phyloP scores from a whole-genome alignment of 164 flowering plant genomes.

The Saururus chinensis region DNA sequence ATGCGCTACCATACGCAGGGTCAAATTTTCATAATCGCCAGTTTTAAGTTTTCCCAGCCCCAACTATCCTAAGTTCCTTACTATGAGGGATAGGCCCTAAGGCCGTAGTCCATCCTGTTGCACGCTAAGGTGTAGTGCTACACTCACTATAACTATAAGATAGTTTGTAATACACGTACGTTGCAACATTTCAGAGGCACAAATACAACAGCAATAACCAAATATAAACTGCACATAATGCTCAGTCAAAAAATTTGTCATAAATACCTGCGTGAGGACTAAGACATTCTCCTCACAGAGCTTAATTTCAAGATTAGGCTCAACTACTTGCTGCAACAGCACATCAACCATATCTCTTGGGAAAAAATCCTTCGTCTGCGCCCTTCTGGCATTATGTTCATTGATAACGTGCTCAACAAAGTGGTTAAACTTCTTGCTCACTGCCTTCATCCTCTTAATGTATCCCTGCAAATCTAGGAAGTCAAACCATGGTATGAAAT shows the following conservation, averaged over 20 bases:
- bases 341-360: conserved; percentile 48
- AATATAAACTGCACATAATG: no score
- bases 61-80: no score
- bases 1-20: no score
- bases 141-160: no score
- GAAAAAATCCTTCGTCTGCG: conserved; percentile 9
- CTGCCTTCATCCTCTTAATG: conserved; percentile 39
- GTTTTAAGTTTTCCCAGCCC: no score
- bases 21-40: no score
- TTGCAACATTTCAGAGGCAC: no score
- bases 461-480: conserved; percentile 42
- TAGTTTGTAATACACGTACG: no score
- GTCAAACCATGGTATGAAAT: conserved; percentile 43
- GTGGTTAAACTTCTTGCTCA: conserved; percentile 35
- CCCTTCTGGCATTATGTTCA: conserved; percentile 20
- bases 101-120: no score
- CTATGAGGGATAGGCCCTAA: no score
- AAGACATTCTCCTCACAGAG: conserved; percentile 50
- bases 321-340: conserved; percentile 33
- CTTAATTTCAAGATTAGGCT: conserved; percentile 54
- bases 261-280: conserved; percentile 25
- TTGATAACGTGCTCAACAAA: conserved; percentile 38
- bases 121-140: no score
- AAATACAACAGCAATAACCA: no score
- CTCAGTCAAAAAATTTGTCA: background rate